A percentile compares a stretch with the other conserved stretches of the same genome.
Conservation (phyloP, 768 basidiomycete species). For the Russula compacta region DNA sequence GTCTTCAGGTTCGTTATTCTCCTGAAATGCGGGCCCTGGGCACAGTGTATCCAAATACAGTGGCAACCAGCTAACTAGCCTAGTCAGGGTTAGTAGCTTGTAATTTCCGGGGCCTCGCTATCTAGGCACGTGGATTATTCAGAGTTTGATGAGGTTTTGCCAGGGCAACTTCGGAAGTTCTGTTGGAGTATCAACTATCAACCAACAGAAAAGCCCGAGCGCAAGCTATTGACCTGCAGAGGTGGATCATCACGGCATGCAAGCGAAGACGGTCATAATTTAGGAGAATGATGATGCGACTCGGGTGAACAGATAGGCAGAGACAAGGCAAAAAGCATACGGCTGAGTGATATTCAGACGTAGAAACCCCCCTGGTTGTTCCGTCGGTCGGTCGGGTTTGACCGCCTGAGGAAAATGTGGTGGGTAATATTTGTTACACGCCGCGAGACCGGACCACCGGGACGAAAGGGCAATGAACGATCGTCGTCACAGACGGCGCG, state of each 20-base stretch:
- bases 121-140: not conserved
- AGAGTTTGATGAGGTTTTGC: not conserved
- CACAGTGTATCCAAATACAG: not conserved
- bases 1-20: not conserved
- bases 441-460: not conserved
- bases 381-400: not conserved
- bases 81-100: not conserved
- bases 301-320: not conserved
- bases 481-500: constrained; percentile 1
- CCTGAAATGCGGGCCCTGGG: not conserved
- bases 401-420: not conserved
- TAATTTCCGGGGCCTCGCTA: not conserved
- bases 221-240: not conserved
- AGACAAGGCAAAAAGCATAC: not conserved
- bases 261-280: not conserved
- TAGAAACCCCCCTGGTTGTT: not conserved
- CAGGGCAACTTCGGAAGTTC: not conserved
- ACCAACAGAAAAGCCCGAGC: not conserved
- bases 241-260: not conserved
- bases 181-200: not conserved
- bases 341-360: not conserved
- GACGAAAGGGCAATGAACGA: not conserved
- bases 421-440: not conserved
- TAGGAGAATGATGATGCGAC: not conserved
- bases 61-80: not conserved